Conservation (phyloP, 2,329 filamentous ascomycete genomes). For the Rhynchosporium agropyri region DNA sequence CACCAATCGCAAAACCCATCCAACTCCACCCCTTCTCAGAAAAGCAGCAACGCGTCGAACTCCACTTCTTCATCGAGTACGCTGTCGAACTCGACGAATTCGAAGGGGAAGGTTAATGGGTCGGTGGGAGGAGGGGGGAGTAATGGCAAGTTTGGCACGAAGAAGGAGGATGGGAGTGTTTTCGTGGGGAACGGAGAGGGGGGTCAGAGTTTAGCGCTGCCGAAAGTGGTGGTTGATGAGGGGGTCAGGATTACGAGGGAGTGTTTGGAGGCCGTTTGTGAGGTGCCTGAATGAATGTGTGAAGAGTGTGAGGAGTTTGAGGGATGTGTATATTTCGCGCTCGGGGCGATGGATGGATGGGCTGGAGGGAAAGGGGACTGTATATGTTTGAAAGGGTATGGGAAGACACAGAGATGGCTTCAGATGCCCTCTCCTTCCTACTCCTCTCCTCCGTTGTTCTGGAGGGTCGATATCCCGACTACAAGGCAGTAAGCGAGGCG, state of each 20-base stretch:
- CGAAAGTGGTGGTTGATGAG: constrained; percentile 62
- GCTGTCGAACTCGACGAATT: background rate
- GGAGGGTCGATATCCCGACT: too few species aligned
- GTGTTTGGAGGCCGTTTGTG: constrained; percentile 52
- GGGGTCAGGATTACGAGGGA: constrained; percentile 62
- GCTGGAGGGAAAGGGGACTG: background rate
- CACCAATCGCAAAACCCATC: background rate
- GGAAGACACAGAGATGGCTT: background rate
- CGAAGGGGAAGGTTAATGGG: constrained; percentile 3
- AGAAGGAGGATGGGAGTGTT: constrained; percentile 21
- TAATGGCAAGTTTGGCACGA: constrained; percentile 37
- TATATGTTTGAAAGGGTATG: background rate
- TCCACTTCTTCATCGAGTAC: constrained; percentile 3
- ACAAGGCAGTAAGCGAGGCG: too few species aligned
- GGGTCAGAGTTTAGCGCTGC: constrained; percentile 54
- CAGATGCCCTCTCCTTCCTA: background rate
- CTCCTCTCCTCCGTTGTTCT: background rate
- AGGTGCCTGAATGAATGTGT: constrained; percentile 34
- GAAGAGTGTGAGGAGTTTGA: constrained; percentile 1
- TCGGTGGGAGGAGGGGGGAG: background rate
- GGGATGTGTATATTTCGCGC: background rate
- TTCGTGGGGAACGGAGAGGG: constrained; percentile 30
- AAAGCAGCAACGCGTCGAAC: background rate
- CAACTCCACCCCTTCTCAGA: background rate
- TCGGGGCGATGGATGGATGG: background rate